Conservation (phyloP, 352 stramenopile genomes). For the Phytophthora fragariaefolia region DNA sequence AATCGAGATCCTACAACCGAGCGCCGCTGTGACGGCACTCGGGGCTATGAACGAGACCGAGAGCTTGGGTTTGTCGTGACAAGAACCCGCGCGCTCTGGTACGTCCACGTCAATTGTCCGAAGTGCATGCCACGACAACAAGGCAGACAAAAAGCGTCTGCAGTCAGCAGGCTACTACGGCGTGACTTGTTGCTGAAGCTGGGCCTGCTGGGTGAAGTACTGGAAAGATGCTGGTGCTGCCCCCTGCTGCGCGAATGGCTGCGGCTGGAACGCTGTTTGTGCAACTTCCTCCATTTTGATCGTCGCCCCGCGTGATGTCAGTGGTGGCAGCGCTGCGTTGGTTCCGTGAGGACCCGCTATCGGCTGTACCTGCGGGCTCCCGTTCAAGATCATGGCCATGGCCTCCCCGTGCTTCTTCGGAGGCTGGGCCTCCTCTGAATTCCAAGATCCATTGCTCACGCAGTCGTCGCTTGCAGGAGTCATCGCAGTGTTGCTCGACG, state of each 20-base stretch:
- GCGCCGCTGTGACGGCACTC: not conserved
- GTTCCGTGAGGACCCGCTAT: conserved; percentile 14
- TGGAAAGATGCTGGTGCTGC: conserved; percentile 24
- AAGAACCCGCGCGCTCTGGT: conserved; percentile 10
- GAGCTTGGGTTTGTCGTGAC: not conserved
- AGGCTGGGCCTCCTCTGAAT: conserved; percentile 34
- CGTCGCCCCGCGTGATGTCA: conserved; percentile 13
- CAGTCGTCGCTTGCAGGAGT: conserved; percentile 41
- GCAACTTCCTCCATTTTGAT: conserved; percentile 19
- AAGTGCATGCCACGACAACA: not conserved
- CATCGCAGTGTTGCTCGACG: conserved; percentile 32
- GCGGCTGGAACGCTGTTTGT: conserved; percentile 6
- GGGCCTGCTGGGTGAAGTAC: conserved; percentile 26
- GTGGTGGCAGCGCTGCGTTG: conserved; percentile 18
- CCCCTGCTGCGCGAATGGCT: conserved; percentile 22
- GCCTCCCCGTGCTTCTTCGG: conserved; percentile 48
- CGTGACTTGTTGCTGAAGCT: conserved; percentile 19
- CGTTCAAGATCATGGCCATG: conserved; percentile 83
- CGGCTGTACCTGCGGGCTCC: conserved; percentile 53
- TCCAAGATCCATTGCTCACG: conserved; percentile 47
- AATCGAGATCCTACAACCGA: conserved; percentile 28
- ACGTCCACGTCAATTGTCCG: conserved; percentile 14
- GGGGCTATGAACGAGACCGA: conserved; percentile 12
- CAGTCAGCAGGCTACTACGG: conserved; percentile 21
- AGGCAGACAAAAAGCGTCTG: conserved; percentile 1